Evolutionary conservation across 2,329 filamentous ascomycete genomes (phyloP), one percentile per base, ranked within the genome.

Genomic region (Trichoderma polysporum): DNA sequence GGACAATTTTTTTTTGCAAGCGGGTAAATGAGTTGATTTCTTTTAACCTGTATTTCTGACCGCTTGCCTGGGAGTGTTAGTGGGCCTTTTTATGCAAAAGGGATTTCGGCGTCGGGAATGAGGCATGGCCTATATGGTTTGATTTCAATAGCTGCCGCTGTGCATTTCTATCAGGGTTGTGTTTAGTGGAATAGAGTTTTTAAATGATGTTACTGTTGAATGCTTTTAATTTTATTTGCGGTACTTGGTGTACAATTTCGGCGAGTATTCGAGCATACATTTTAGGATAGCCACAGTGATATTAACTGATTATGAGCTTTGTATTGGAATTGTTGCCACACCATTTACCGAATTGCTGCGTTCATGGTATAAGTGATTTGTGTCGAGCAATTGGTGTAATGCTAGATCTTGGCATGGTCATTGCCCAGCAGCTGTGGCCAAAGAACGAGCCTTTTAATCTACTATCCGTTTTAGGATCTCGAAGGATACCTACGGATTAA

Each of bases 51-150:
- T 31, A 53, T 45, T 64, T 47, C 7, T 33, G 27, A 64, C 50
- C 50, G 61, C 60, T 66, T 59, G 66, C 62, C 54, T 66, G 66
- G 61, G 62, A 47, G 25, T 60, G 54, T 66, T 61, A 35, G 25
- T 65, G 31, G 58, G 58, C 67, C 27, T 67, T 53, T 57, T 19
- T 52, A 62, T 25, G 39, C 56, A 61, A 68, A 58, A 37, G 49
- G 63, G 52, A 53, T 41, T 68, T 66, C 64, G 67, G 67, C 67
- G 67, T 68, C 67, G 33, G 67, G 64, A 66, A 68, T 58, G 64
- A 68, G 64, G 39, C 53, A 63, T 63, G 64, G 50, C 63, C 60
- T 57, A 68, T 62, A 68, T 62, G 67, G 56, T 57, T 68, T 68
- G 53, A 66, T 59, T 67, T 68, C 67, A 39, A 52, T 33, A 53